These are phyloP conservation scores for Iodosphaeria phyllophila DNA, from an alignment of 2,329 filamentous ascomycete species.

Conservation along the genomic window DNA sequence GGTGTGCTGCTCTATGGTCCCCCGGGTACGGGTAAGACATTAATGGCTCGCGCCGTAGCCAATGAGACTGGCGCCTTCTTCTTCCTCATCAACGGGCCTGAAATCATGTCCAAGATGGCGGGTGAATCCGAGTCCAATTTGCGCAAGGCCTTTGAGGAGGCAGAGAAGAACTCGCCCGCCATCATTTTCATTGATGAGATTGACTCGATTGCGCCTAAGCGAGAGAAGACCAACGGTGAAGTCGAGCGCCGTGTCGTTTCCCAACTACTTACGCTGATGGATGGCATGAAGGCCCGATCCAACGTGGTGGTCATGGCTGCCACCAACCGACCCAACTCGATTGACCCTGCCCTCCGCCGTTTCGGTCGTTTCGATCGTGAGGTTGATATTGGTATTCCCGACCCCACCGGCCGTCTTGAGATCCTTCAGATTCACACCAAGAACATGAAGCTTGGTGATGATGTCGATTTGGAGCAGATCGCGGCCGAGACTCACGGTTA, in stretches of 20 bases:
- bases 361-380: conserved; percentile 98
- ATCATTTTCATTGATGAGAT: conserved; percentile 99
- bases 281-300: conserved; percentile 98
- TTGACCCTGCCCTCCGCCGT: conserved; percentile 90
- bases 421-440: conserved; percentile 99
- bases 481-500: conserved; percentile 97
- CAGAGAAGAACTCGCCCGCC: conserved; percentile 96
- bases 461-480: conserved; percentile 92
- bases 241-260: conserved; percentile 97
- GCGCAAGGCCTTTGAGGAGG: conserved; percentile 98
- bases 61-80: conserved; percentile 99
- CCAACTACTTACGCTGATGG: conserved; percentile 89
- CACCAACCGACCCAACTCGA: conserved; percentile 96
- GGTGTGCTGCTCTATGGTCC: conserved; percentile 95
- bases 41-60: conserved; percentile 96
- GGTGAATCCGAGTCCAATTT: conserved; percentile 98
- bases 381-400: conserved; percentile 94
- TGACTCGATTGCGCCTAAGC: conserved; percentile 96
- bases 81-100: conserved; percentile 97
- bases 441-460: conserved; percentile 98
- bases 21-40: conserved; percentile 96
- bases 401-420: conserved; percentile 94
- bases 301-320: conserved; percentile 99
- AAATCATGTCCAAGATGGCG: conserved; percentile 99
- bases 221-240: conserved; percentile 98